Evolutionary conservation across 139 green algal species (phyloP).

Genomic region (Spirogloea muscicola): DNA sequence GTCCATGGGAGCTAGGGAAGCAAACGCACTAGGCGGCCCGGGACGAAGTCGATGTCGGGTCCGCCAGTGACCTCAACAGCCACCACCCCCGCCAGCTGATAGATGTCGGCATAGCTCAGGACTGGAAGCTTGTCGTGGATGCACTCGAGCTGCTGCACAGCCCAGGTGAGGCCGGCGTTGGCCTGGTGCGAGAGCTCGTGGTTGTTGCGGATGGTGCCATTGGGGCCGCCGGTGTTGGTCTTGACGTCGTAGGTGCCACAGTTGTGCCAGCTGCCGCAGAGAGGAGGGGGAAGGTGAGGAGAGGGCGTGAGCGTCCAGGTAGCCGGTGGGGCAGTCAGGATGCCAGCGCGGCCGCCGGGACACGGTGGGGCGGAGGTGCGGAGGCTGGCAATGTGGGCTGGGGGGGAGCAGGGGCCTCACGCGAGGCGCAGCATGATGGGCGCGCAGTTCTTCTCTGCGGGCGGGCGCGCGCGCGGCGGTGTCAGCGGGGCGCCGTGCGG

Average conservation of each 20-base stretch:
- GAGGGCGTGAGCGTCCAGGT: too few species aligned
- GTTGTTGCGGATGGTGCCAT: conserved; percentile 2
- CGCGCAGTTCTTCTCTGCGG: conserved; percentile 43
- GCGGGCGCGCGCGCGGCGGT: background rate
- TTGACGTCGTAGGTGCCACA: conserved; percentile 1
- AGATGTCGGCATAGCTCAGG: conserved; percentile 9
- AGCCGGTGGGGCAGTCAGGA: too few species aligned
- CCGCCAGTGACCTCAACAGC: conserved; percentile 19
- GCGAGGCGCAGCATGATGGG: conserved; percentile 43
- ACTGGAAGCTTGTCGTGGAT: too few species aligned
- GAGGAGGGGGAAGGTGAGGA: too few species aligned
- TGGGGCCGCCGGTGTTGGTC: conserved; percentile 1
- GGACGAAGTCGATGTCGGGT: conserved; percentile 13
- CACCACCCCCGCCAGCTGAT: background rate
- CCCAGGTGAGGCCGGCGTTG: too few species aligned
- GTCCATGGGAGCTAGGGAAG: too few species aligned
- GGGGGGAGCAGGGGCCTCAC: too few species aligned
- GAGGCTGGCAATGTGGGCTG: too few species aligned
- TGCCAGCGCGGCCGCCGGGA: too few species aligned
- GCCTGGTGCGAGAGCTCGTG: background rate
- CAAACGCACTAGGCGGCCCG: background rate
- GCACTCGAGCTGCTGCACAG: too few species aligned
- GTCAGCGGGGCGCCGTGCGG: background rate
- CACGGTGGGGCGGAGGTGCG: too few species aligned
- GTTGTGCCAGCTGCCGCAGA: conserved; percentile 1